Base-by-base conservation (phyloP, 2,329 filamentous ascomycete species). In the Stemphylium beticola region DNA sequence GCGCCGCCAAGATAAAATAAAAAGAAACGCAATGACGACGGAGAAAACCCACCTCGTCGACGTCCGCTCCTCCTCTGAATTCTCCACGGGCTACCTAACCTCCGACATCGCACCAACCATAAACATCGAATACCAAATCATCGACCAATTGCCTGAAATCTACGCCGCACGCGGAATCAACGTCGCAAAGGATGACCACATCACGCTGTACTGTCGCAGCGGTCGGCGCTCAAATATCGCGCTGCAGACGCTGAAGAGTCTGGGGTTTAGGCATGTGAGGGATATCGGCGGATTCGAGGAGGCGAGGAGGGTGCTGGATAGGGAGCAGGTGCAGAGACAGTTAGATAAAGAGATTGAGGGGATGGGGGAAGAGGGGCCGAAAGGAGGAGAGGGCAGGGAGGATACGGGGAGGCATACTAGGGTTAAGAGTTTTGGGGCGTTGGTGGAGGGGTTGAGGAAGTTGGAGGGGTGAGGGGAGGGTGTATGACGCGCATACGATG, bases 101-200 rank as follows among this genome's bases (percentile, higher is more conserved):
- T 60, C 57, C 51, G 62, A 65, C 45, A 52, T 70, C 18, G 53
- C 60, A 3, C 49, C 58, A 2, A 74, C 74, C 7, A 50, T 75
- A 33, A 76, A 76, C 60, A 74, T 76, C 48, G 72, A 74, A 43
- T 75, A 74, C 66, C 66, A 70, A 37, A n/a, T 48, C 36, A 75
- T 76, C 47, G 60, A 60, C 32, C 57, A 63, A n/a, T 62, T 76
- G 1, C 50, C 67, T 5, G 17, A 52, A 4, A 55, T 72, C 18
- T 64, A 69, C 43, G 53, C 61, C 1, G 43, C 51, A 33, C 60
- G 44, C 18, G 60, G 63, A 29, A 56, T 68, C 33, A 40, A 49
- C 1, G 59, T 72, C 0, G 8, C 17, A 5, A 73, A 73, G 32
- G 44, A 58, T 8, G 71, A 72, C 29, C 40, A 60, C n/a, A 74